Base-by-base conservation (phyloP, 106 monocot species). In the Phalaenopsis equestris region DNA sequence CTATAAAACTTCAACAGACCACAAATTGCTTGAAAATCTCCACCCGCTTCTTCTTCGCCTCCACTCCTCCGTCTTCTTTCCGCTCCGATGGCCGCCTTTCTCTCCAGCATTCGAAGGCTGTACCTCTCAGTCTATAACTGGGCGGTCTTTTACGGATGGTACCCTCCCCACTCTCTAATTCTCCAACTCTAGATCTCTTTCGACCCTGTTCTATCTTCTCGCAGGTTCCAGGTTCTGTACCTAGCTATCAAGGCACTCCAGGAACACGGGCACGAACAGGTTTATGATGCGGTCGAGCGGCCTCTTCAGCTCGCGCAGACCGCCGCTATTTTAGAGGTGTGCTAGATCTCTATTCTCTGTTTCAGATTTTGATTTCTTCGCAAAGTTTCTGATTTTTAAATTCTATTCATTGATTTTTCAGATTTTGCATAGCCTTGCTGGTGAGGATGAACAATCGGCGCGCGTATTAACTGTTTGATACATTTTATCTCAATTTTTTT, bases 251-350 rank as follows among this genome's bases (percentile, higher is more conserved):
- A 80, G 82, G 86, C 91, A 16, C 73, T 92, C 76, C 84, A 37
- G 72, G 85, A 92, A 38, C 83, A 85, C 11, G 76, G 87, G 36
- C 72, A 92, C 72, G 45, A 42, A 5, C 73, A 82, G 61, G 91
- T 92, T 1, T 92, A 92, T 43, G 91, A 81, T 75, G 89, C 89
- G 12, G 91, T 92, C 2, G 91, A 92, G 87, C 81, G 42, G 73
- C 91, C 91, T 19, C 85, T 92, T 24, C 91, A 84, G 85, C 82
- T 92, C 55, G 91, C 91, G 2, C 91, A 92, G 84, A 92, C 89
- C 15, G 91, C 91, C 0, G 91, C 91, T 5, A 79, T 87, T 36
- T 46, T 92, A 76, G 91, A 92, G 91, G 91, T 89, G 3, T 5
- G 19, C 8, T 21, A 52, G 38, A 39, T 0, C 24, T 80, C 7